These are phyloP conservation scores for Scolecobasidium constrictum DNA, from an alignment of 2,329 filamentous ascomycete genomes.

Conservation along the genomic window DNA sequence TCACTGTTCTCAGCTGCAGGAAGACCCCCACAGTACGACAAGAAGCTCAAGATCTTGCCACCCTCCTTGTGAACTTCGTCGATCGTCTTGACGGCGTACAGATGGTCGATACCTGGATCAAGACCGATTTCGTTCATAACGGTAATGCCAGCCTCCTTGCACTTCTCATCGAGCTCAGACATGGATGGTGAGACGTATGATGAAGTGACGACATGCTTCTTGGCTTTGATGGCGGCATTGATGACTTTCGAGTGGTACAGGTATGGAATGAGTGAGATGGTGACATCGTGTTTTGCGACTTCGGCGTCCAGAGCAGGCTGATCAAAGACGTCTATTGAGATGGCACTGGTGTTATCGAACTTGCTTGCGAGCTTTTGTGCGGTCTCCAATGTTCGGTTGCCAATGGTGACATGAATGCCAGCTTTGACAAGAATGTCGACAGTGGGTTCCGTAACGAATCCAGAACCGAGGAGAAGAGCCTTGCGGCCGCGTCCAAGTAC, in stretches of 20 bases:
- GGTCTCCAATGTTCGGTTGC: constrained; percentile 69
- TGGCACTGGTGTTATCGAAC: constrained; percentile 61
- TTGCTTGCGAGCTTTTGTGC: constrained; percentile 63
- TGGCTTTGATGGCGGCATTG: constrained; percentile 82
- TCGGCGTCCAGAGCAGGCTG: constrained; percentile 66
- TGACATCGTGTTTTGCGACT: constrained; percentile 68
- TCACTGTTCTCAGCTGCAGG: constrained; percentile 58
- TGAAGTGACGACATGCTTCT: constrained; percentile 95
- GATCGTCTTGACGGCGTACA: constrained; percentile 80
- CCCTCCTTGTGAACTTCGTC: constrained; percentile 76
- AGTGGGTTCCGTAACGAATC: constrained; percentile 41
- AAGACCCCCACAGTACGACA: constrained; percentile 76
- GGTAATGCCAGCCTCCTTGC: constrained; percentile 85
- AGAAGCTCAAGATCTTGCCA: constrained; percentile 75
- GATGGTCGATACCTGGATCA: constrained; percentile 63
- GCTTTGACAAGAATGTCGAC: constrained; percentile 47
- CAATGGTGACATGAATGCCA: constrained; percentile 49
- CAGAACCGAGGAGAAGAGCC: constrained; percentile 41
- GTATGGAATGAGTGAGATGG: constrained; percentile 73
- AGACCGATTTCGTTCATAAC: constrained; percentile 94
- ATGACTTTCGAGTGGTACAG: constrained; percentile 81
- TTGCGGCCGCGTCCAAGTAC: constrained; percentile 15
- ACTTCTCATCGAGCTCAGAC: constrained; percentile 72
- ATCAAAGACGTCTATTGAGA: constrained; percentile 77
- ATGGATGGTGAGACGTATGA: constrained; percentile 89